Evolutionary conservation across 2,329 filamentous ascomycete species (phyloP), one percentile per base, ranked within the genome.

Genomic region (Pestalotiopsis sp.): DNA sequence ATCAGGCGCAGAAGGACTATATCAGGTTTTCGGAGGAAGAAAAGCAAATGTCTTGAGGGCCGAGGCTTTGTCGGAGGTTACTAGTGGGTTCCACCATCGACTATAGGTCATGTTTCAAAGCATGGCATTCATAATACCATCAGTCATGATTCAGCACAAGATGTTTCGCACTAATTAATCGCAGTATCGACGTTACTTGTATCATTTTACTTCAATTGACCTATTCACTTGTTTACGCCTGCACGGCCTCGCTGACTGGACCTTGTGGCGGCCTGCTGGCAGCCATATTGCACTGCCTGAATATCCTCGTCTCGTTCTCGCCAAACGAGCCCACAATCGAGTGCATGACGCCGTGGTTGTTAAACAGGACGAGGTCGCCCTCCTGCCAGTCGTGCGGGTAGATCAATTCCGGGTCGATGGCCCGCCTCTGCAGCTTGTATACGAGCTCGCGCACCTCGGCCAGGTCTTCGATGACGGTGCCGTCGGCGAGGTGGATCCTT

Each of bases 211-310:
- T 52, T 52, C 2, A 36, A 36, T 36, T 36, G 31, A 36, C 6
- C 31, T 36, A 9, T 9, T 9, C 3, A 1, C 31, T 17, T 17
- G 9, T 31, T 5, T 36, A 59, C 6, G 25, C 6, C 7, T 36
- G 12, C 9, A 59, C 23, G 5, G 4, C 14, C 14, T 63, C 23
- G 1, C 5, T 36, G 0, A 31, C 12, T 5, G 87, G 86, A 0
- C 87, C 89, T 63, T 85, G 74, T 6, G 89, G 88, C 38, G 86
- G 78, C 70, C 85, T 80, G 69, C 86, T 91, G 4, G 87, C 89
- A 20, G 92, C 92, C 79, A 94, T 84, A 77, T 94, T 94, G 80
- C 92, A 94, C 82, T 94, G 92, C 70, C 92, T 82, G 76, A 95
- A 94, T 69, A 94, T 77, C 60, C 92, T 81, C 36, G 93, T 88